A percentile compares a stretch with the other conserved stretches of the same genome.
Conservation (phyloP, 139 green algal species). For the Tetratostichococcus sp. region DNA sequence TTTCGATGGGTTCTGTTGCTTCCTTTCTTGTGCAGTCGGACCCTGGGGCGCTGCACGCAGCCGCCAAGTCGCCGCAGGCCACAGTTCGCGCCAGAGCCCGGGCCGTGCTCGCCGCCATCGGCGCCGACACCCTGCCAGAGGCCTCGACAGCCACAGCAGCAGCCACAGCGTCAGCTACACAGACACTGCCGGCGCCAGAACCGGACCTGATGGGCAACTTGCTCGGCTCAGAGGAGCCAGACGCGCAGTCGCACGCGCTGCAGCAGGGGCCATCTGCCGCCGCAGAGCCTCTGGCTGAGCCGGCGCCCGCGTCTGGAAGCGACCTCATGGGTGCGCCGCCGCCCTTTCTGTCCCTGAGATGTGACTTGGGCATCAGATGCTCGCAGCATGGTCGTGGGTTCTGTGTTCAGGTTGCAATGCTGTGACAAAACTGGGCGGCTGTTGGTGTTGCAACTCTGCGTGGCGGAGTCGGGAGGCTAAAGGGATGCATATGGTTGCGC, state of each 20-base stretch:
- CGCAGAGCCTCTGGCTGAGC: background rate
- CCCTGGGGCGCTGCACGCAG: constrained; percentile 29
- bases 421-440: background rate
- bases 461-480: no score
- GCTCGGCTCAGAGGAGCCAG: background rate
- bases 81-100: constrained; percentile 42
- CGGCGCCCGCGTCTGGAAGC: background rate
- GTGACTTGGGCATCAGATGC: no score
- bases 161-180: background rate
- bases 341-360: no score
- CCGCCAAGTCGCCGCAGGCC: constrained; percentile 27
- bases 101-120: constrained; percentile 33
- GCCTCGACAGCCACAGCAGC: background rate
- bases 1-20: background rate
- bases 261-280: no score
- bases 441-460: no score
- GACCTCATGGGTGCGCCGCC: background rate
- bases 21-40: constrained; percentile 9
- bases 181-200: background rate
- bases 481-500: no score
- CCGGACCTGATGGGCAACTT: constrained; percentile 18
- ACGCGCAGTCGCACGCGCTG: background rate
- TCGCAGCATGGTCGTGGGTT: no score
- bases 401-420: background rate
- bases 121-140: constrained; percentile 3